Base-by-base conservation (phyloP, 148 eudicot species). In the Rhododendron ovatum region DNA sequence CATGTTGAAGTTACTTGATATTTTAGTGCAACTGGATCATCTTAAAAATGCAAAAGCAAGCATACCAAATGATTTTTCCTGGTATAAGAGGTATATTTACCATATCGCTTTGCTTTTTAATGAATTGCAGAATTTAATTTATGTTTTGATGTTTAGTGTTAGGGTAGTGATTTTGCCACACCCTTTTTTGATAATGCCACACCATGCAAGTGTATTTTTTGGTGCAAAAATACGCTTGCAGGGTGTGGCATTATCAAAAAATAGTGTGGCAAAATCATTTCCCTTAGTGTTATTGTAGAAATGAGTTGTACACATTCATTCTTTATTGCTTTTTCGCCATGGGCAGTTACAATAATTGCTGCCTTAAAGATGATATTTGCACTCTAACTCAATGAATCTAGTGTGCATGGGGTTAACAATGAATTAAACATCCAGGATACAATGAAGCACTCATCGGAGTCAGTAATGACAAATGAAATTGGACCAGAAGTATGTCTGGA, bases 31-130 rank as follows among this genome's bases (percentile, higher is more conserved):
- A 87, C 96, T 97, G 89, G 99, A 97, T 90, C 98, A 97, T 90
- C 95, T 97, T 37, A 97, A 97, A 93, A 97, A 97, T 92, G 98
- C 99, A 48, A 97, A 97, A 88, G 99, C 99, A 86, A 97, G 99
- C 90, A 97, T 97, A 91, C 99, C 99, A 82, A 97, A 97, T 88
- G 99, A 97, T 90, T 97, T 95, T 89, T 95, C 99, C 83, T 97
- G 99, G 99, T 97, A 97, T 84, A 97, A 97, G 89, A 97, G 99
- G 99, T 97, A 92, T 88, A 83, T 43, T 83, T n/a, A 35, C 63
- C 84, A 75, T 35, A 8, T 50, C 47, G 24, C 30, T 12, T 33
- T 48, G 45, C 43, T 47, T 71, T 33, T 48, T 43, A 33, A 51
- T 37, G 28, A 17, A 18, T 30, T 83, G 57, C 59, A 9, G 22